A percentile compares a stretch with the other conserved stretches of the same genome.
Conservation (phyloP, 257 asterid species). For the Gentiana macrophylla region DNA sequence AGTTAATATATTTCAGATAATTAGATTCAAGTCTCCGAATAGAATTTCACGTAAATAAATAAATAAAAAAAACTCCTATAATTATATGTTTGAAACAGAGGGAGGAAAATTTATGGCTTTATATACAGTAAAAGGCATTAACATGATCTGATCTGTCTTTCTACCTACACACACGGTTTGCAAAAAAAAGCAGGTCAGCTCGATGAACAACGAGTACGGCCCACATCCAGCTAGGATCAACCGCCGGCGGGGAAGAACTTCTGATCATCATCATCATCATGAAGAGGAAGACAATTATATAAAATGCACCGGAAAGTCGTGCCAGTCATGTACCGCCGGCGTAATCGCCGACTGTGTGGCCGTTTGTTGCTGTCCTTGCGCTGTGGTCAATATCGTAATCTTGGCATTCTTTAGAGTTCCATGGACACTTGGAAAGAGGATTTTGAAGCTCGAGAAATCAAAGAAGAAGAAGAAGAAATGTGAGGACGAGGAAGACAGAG, state of each 20-base stretch:
- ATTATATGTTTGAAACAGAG: too few species aligned
- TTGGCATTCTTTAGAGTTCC: slow-evolving; percentile 74
- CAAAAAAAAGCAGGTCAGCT: slow-evolving; percentile 12
- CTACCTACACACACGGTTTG: too few species aligned
- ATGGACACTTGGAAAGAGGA: slow-evolving; percentile 61
- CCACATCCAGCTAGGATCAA: background rate
- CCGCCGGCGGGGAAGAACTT: slow-evolving; percentile 12
- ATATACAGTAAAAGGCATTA: too few species aligned
- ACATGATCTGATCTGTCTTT: too few species aligned
- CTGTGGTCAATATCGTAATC: slow-evolving; percentile 56
- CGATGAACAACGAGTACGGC: slow-evolving; percentile 6
- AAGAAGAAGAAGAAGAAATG: slow-evolving; percentile 16
- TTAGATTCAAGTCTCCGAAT: too few species aligned
- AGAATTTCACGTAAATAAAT: too few species aligned
- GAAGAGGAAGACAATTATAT: slow-evolving; percentile 32
- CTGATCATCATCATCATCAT: slow-evolving; percentile 14
- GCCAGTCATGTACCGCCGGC: slow-evolving; percentile 83
- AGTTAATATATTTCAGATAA: too few species aligned
- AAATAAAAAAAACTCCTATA: too few species aligned
- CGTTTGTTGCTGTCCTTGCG: slow-evolving; percentile 91
- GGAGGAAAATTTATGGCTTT: too few species aligned
- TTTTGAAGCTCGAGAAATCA: slow-evolving; percentile 25
- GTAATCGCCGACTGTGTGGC: slow-evolving; percentile 94
- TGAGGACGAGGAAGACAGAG: slow-evolving; percentile 15
- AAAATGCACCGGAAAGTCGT: slow-evolving; percentile 58